Evolutionary conservation across 768 basidiomycete species (phyloP).

Genomic region (Thelephora ganbajun): DNA sequence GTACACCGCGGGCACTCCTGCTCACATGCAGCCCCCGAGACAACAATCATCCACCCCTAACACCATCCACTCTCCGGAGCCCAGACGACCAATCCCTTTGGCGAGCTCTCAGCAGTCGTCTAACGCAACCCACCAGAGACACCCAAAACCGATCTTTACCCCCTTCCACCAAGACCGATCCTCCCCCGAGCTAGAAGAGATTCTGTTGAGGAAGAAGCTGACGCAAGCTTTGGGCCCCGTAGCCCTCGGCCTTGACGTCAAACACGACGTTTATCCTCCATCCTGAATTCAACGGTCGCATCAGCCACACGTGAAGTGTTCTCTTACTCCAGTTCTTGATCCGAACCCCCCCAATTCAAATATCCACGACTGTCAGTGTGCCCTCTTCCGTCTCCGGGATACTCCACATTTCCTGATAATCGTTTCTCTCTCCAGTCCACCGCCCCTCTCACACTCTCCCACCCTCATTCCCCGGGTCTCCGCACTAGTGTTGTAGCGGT

Average conservation of each 20-base stretch:
- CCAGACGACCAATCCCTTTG: conserved; percentile 11
- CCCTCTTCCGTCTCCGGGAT: too few species aligned
- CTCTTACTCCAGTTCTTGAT: neutral
- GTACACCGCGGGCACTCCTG: conserved; percentile 4
- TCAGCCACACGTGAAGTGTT: neutral
- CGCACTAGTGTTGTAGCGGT: too few species aligned
- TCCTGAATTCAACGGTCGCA: neutral
- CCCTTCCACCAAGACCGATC: conserved; percentile 35
- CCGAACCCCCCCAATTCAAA: neutral
- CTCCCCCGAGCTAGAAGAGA: conserved; percentile 41
- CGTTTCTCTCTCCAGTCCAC: too few species aligned
- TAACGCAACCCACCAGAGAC: neutral
- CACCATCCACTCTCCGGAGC: conserved; percentile 13
- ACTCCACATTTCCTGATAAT: too few species aligned
- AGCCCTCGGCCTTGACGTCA: neutral
- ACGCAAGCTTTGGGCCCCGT: conserved; percentile 11
- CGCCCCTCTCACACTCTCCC: too few species aligned
- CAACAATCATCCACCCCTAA: conserved; percentile 8
- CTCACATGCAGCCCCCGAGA: conserved; percentile 1
- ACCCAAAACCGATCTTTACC: conserved; percentile 26
- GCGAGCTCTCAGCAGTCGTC: neutral
- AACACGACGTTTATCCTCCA: neutral
- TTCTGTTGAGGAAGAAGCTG: conserved; percentile 24
- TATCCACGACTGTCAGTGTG: too few species aligned
- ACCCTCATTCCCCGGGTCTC: too few species aligned